Conservation (phyloP, 352 stramenopile genomes). For the Pythium vanterpoolii region DNA sequence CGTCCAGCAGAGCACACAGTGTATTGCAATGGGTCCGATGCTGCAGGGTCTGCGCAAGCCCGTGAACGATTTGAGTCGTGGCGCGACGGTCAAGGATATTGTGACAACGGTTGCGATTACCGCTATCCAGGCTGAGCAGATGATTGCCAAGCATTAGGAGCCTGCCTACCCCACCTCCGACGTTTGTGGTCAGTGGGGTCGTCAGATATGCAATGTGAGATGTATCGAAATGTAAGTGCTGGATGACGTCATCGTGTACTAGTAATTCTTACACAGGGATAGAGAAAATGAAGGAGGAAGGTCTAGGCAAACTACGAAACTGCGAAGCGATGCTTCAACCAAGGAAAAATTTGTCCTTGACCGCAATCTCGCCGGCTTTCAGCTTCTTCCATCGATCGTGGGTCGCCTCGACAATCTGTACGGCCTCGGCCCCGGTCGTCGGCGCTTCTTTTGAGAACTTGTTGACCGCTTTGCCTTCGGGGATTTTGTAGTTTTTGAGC, state of each 20-base stretch:
- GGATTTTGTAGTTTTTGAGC: constrained; percentile 99
- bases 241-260: too few species aligned
- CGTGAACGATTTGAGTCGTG: constrained; percentile 88
- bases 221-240: too few species aligned
- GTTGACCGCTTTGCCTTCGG: constrained; percentile 95
- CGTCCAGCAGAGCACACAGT: constrained; percentile 75
- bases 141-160: constrained; percentile 19
- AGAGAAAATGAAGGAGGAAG: too few species aligned
- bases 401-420: constrained; percentile 61
- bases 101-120: constrained; percentile 89
- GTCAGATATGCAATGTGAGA: too few species aligned
- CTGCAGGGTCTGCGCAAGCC: constrained; percentile 85
- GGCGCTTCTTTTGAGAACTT: constrained; percentile 81
- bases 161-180: too few species aligned
- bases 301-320: too few species aligned
- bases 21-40: constrained; percentile 85
- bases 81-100: constrained; percentile 87
- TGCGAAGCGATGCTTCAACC: constrained; percentile 14
- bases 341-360: constrained; percentile 70
- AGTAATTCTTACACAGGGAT: not conserved
- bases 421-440: constrained; percentile 45
- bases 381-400: constrained; percentile 76
- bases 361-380: constrained; percentile 47
- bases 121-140: constrained; percentile 72
- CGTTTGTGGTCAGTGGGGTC: too few species aligned